These are phyloP conservation scores for Vicia sativa DNA, from an alignment of 306 rosid genomes.

Conservation along the genomic window DNA sequence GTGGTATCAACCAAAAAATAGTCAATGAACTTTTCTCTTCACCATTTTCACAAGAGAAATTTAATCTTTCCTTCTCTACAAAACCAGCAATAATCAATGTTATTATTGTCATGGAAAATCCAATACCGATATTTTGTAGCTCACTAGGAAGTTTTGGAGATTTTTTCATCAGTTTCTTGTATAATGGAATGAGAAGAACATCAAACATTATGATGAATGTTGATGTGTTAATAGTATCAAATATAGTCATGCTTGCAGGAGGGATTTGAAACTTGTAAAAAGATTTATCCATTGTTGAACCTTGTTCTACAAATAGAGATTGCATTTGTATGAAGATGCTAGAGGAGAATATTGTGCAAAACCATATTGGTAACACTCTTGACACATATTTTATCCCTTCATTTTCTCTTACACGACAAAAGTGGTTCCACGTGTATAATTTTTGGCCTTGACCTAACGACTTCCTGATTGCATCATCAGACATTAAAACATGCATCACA, in stretches of 20 bases:
- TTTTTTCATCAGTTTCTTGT: too few relatives aligned
- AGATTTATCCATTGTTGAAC: slow-evolving; percentile 56
- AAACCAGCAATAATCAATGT: too few relatives aligned
- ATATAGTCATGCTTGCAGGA: slow-evolving; percentile 63
- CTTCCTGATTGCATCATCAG: slow-evolving; percentile 36
- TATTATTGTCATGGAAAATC: too few relatives aligned
- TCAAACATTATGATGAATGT: too few relatives aligned
- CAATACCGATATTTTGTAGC: too few relatives aligned
- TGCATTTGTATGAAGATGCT: slow-evolving; percentile 62
- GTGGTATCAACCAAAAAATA: too few relatives aligned
- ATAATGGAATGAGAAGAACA: too few relatives aligned
- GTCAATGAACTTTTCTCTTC: too few relatives aligned
- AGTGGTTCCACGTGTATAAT: slow-evolving; percentile 47
- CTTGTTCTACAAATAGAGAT: slow-evolving; percentile 64
- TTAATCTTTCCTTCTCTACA: too few relatives aligned
- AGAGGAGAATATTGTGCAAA: slow-evolving; percentile 61
- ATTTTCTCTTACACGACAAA: slow-evolving; percentile 53
- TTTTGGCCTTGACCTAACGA: slow-evolving; percentile 32
- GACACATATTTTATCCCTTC: slow-evolving; percentile 59
- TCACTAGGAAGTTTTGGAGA: too few relatives aligned
- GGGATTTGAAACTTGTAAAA: slow-evolving; percentile 52
- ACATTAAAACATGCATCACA: too few relatives aligned
- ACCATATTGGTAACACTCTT: slow-evolving; percentile 57
- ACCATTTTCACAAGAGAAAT: too few relatives aligned
- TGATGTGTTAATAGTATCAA: slow-evolving; percentile 58